Percentiles rank a stretch among this genome's conserved stretches.
phyloP scores from a whole-genome alignment of 2,329 filamentous ascomycete genomes.

The Neonectria ditissima region DNA sequence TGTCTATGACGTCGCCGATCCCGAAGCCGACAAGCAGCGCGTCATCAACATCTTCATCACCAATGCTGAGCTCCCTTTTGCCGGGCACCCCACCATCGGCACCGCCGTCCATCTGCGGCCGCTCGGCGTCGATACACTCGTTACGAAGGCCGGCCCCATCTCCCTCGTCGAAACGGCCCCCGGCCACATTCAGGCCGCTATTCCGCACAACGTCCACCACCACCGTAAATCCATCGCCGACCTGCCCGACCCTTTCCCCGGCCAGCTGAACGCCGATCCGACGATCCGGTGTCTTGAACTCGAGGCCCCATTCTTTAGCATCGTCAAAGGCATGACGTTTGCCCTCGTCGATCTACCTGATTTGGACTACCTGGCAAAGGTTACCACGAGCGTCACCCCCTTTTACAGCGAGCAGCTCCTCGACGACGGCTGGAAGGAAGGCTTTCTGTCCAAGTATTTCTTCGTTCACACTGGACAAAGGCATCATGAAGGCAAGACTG shows the following conservation, averaged over 20 bases:
- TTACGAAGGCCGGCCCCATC: constrained; percentile 70
- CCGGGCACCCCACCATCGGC: constrained; percentile 72
- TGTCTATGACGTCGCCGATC: constrained; percentile 60
- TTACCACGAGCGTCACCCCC: constrained; percentile 49
- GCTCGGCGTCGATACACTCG: constrained; percentile 55
- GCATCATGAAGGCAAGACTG: constrained; percentile 43
- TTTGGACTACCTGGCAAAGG: constrained; percentile 66
- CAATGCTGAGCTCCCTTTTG: constrained; percentile 67
- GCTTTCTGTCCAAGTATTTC: constrained; percentile 69
- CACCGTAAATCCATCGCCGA: constrained; percentile 61
- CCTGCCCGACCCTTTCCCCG: constrained; percentile 40
- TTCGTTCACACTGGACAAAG: constrained; percentile 60
- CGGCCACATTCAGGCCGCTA: constrained; percentile 67
- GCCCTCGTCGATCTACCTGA: constrained; percentile 71
- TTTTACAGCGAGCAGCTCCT: constrained; percentile 52
- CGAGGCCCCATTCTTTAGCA: constrained; percentile 65
- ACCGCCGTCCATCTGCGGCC: constrained; percentile 62
- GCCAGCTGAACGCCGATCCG: constrained; percentile 45
- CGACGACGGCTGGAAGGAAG: constrained; percentile 67
- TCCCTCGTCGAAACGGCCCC: constrained; percentile 53
- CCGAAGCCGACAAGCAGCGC: constrained; percentile 48
- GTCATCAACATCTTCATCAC: constrained; percentile 71
- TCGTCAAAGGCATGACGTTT: constrained; percentile 82
- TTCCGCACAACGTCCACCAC: constrained; percentile 75
- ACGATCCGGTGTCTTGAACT: constrained; percentile 53